Evolutionary conservation across 202 grass and related monocot species (phyloP), one percentile per base, ranked within the genome.

Genomic region (Carex sylvatica): DNA sequence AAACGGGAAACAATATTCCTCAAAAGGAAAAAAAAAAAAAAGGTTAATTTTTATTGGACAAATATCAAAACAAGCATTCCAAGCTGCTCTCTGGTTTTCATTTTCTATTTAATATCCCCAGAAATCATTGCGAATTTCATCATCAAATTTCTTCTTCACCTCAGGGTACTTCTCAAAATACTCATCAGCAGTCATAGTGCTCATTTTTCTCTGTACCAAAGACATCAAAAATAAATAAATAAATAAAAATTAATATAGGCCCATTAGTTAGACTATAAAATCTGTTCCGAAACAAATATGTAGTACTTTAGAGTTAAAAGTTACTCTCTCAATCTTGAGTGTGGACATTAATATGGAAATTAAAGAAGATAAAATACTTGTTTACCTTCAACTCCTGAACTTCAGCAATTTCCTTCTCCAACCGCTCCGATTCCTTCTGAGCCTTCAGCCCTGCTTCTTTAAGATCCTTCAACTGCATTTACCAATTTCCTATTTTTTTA

Each of bases 131-230:
- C 91, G 89, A 67, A 97, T 97, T 88, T 97, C 94, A 66, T 97
- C 94, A 6, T 94, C 92, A n/a, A 94, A 94, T 78, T 93, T 94
- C 85, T 98, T 86, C 84, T 84, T 91, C 24, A 98, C 82, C 85
- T 94, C 90, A 84, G 95, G 95, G 75, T 94, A 88, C 87, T 86
- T 97, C 83, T 55, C 92, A 67, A 98, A 98, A 85, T 94, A 94
- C 65, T 94, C 92, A 4, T 94, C 90, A 0, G 95, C 92, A 49
- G 95, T 93, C 95, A 94, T 94, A 14, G 90, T 93, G 88, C 90
- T 91, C 14, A 94, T 93, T 82, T 92, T 97, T 91, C 91, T 88
- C 94, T 97, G 91, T 52, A 76, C 26, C 56, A 72, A 64, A 73
- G 1, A 90, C 18, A 16, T 59, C n/a, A 72, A 53, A 77, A 20